phyloP scores from a whole-genome alignment of 2,329 filamentous ascomycete species.

The Aspergillus eucalypticola region DNA sequence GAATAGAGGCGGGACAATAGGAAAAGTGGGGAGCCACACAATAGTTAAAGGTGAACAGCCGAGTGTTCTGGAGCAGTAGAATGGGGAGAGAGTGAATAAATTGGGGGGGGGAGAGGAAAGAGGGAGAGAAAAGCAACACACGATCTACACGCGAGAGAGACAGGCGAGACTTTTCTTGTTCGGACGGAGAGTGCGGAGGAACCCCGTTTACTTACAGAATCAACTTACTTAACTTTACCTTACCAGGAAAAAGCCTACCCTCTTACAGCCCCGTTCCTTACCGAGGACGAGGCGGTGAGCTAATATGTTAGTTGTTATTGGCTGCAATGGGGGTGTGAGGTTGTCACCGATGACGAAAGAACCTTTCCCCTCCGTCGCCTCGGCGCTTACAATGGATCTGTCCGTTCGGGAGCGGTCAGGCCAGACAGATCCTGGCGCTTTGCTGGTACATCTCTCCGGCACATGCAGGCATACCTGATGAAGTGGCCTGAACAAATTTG shows the following conservation, averaged over 20 bases:
- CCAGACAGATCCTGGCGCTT: background rate
- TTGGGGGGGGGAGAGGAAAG: conserved; percentile 13
- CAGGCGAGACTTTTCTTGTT: conserved; percentile 12
- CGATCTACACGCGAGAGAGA: conserved; percentile 11
- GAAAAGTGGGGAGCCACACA: conserved; percentile 6
- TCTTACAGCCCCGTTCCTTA: background rate
- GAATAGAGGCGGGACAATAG: conserved; percentile 14
- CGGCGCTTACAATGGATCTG: background rate
- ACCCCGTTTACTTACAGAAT: background rate
- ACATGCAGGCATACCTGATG: background rate
- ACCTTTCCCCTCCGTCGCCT: background rate
- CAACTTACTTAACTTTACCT: too few relatives aligned
- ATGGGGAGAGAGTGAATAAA: conserved; percentile 3
- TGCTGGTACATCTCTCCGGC: background rate
- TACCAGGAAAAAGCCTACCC: background rate
- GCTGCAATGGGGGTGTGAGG: background rate
- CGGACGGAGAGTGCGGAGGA: conserved; percentile 14
- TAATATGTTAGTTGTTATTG: background rate
- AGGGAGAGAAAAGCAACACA: conserved; percentile 12
- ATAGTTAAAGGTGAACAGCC: background rate
- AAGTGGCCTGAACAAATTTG: background rate
- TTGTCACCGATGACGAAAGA: conserved; percentile 14
- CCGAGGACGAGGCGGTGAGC: conserved; percentile 13
- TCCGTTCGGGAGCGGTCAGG: background rate
- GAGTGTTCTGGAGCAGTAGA: conserved; percentile 8